phyloP scores from a whole-genome alignment of 805 yeast genomes.

The Cyberlindnera nakhonratchasimensis region DNA sequence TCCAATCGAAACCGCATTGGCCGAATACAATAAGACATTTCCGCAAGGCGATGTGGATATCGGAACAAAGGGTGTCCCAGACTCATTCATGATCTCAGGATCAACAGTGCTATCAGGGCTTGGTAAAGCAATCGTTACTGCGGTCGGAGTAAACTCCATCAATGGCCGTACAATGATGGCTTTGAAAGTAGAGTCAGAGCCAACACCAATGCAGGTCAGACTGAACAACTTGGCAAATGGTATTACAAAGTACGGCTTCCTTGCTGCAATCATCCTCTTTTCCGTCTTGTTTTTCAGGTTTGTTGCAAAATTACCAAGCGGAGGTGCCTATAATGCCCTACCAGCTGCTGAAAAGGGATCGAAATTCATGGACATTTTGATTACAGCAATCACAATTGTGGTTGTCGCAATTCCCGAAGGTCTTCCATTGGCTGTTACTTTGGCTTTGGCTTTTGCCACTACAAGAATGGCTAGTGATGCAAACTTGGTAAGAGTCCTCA shows the following conservation, averaged over 20 bases:
- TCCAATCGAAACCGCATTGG: slow-evolving; percentile 45
- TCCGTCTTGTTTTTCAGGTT: slow-evolving; percentile 75
- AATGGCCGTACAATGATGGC: slow-evolving; percentile 91
- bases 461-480: slow-evolving; percentile 97
- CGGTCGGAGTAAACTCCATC: slow-evolving; percentile 85
- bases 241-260: slow-evolving; percentile 89
- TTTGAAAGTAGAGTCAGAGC: slow-evolving; percentile 68
- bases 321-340: slow-evolving; percentile 41
- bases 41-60: slow-evolving; percentile 32
- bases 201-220: slow-evolving; percentile 85
- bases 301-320: slow-evolving; percentile 55
- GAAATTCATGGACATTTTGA: slow-evolving; percentile 76
- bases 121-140: slow-evolving; percentile 82
- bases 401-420: slow-evolving; percentile 99
- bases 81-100: slow-evolving; percentile 89
- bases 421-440: slow-evolving; percentile 92
- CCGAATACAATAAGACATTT: slow-evolving; percentile 27
- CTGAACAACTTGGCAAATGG: slow-evolving; percentile 83
- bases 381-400: slow-evolving; percentile 86
- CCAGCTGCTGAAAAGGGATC: slow-evolving; percentile 77
- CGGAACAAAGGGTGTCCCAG: slow-evolving; percentile 45
- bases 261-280: slow-evolving; percentile 81
- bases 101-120: slow-evolving; percentile 83
- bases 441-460: slow-evolving; percentile 96
- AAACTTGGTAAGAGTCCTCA: slow-evolving; percentile 88